Evolutionary conservation across 768 basidiomycete genomes (phyloP), one percentile per base, ranked within the genome.

Genomic region (Amanita brunnescens): DNA sequence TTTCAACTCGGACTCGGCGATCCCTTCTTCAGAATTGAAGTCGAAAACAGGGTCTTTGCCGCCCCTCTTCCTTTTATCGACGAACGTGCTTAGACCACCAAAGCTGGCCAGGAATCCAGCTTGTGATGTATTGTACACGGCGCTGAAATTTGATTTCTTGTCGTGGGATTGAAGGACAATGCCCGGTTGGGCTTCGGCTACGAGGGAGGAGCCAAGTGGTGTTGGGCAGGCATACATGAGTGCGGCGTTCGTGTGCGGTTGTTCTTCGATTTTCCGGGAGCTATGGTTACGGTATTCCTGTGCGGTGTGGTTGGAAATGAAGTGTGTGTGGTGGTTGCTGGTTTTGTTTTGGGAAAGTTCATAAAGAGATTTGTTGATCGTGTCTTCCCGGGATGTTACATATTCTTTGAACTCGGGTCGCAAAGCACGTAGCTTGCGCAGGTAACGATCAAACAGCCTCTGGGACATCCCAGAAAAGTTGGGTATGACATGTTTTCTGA

Each of bases 391-490:
- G 5, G n/a, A 21, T 35, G 58, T 61, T 51, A 85, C 42, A 54
- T 68, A 80, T 34, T 71, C 55, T 50, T 69, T 57, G 70, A 91
- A 91, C 3, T 69, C 61, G 1, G 78, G 73, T 2, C 87, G 76
- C 47, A 76, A 60, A 14, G 67, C 55, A 26, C 87, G 79, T 42
- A 89, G 66, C 50, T 75, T 74, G n/a, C 67, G 57, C 37, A 90
- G 66, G 62, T 87, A 86, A 7, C 67, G 64, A 42, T 71, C 58
- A 68, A 89, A 89, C 58, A 82, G 67, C 37, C 60, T 61, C 5
- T 71, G 71, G 12, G 73, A 64, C 86, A 91, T 90, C 32, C 76
- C 71, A 20, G 77, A 60, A 56, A 83, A 65, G 59, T 87, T 87
- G 1, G 70, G 73, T 5, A 72, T 64, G 59, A 73, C 66, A 6